Percentiles rank a stretch among this genome's conserved stretches.
These are phyloP conservation scores for Guyanaporus albipodus DNA, from an alignment of 768 basidiomycete genomes.

Conservation along the genomic window DNA sequence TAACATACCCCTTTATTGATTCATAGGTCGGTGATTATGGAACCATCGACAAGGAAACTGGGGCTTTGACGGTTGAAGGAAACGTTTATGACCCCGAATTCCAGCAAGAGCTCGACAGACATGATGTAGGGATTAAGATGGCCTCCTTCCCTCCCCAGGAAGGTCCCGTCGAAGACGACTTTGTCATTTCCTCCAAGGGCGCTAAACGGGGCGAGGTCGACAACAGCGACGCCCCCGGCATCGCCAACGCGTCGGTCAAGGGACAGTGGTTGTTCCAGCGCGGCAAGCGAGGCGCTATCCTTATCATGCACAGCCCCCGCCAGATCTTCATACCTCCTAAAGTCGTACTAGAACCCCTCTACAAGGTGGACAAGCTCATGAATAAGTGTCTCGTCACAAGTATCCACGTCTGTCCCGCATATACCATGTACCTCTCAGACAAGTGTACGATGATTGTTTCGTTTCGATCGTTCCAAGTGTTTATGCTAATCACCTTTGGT, in stretches of 20 bases:
- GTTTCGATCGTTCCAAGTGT: not conserved
- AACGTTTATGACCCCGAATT: constrained; percentile 31
- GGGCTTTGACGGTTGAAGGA: constrained; percentile 31
- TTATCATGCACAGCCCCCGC: constrained; percentile 32
- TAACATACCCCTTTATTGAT: not conserved
- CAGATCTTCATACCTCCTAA: constrained; percentile 15
- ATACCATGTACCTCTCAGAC: constrained; percentile 32
- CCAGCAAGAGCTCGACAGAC: constrained; percentile 16
- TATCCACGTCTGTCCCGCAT: constrained; percentile 28
- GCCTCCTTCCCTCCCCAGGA: constrained; percentile 14
- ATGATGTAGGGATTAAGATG: constrained; percentile 10
- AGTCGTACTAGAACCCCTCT: constrained; percentile 24
- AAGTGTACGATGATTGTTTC: constrained; percentile 9
- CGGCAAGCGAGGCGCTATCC: constrained; percentile 28
- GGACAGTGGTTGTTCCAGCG: constrained; percentile 30
- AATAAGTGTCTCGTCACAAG: constrained; percentile 32
- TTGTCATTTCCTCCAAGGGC: constrained; percentile 22
- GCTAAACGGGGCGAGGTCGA: constrained; percentile 9
- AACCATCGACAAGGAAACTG: constrained; percentile 28
- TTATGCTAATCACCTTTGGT: not conserved
- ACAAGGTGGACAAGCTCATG: constrained; percentile 22
- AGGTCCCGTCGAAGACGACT: constrained; percentile 18
- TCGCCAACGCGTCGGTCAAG: constrained; percentile 28
- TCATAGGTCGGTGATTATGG: constrained; percentile 37
- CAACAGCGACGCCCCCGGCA: constrained; percentile 11